Evolutionary conservation across 345 rosid genomes (phyloP).

Genomic region (Euphorbia lathyris): DNA sequence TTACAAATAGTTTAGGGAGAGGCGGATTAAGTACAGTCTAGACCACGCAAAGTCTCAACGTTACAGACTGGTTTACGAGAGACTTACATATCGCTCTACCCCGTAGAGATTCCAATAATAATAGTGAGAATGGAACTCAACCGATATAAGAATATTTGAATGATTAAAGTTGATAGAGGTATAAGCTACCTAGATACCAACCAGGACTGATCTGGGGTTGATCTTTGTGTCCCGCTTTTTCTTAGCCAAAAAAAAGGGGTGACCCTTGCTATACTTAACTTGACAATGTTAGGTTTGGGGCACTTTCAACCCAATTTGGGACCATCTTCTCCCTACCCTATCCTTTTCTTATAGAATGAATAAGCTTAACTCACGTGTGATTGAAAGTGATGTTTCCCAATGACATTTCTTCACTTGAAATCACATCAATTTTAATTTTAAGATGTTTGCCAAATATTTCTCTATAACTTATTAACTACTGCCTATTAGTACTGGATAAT

Average conservation of each 20-base stretch:
- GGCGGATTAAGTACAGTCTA: too few species aligned
- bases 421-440: too few species aligned
- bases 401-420: too few species aligned
- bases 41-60: too few species aligned
- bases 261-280: constrained; percentile 1
- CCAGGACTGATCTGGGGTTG: constrained; percentile 7
- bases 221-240: constrained; percentile 35
- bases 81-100: too few species aligned
- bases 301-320: constrained; percentile 5
- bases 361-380: constrained; percentile 22
- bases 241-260: constrained; percentile 22
- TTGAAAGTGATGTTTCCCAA: background rate
- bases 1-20: too few species aligned
- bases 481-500: too few species aligned
- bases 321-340: background rate
- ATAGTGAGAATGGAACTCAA: too few species aligned
- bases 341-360: background rate
- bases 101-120: too few species aligned
- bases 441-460: too few species aligned
- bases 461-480: too few species aligned
- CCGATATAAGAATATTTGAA: background rate
- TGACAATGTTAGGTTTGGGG: constrained; percentile 24
- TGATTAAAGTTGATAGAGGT: background rate
- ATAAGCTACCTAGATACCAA: background rate
- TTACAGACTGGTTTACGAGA: too few species aligned